A percentile compares a stretch with the other conserved stretches of the same genome.
Conservation (phyloP, 371 early-diverging fungal species). For the Mucor velutinosus region DNA sequence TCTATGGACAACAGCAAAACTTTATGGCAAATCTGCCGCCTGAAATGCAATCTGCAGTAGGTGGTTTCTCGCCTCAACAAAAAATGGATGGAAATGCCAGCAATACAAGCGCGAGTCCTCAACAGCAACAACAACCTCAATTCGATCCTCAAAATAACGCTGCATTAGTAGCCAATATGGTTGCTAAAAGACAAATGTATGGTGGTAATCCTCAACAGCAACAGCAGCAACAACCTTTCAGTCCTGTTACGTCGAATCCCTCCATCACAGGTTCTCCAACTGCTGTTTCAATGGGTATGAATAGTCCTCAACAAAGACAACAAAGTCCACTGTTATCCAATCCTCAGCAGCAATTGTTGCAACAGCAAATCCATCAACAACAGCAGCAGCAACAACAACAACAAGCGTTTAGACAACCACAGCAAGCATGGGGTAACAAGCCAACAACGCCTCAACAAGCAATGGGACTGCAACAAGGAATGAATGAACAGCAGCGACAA, state of each 20-base stretch:
- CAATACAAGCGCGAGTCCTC: constrained; percentile 14
- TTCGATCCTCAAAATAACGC: constrained; percentile 18
- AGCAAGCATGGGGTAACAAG: constrained; percentile 28
- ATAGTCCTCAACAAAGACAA: constrained; percentile 15
- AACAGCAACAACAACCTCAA: constrained; percentile 13
- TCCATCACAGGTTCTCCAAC: constrained; percentile 19
- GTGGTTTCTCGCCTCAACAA: constrained; percentile 10
- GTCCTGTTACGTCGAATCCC: constrained; percentile 4
- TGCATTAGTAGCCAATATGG: constrained; percentile 21
- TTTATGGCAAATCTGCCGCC: constrained; percentile 38
- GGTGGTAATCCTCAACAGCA: constrained; percentile 10
- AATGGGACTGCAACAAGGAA: constrained; percentile 28
- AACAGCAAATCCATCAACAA: constrained; percentile 1
- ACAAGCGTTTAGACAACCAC: constrained; percentile 9
- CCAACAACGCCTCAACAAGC: constrained; percentile 26
- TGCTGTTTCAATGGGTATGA: constrained; percentile 7
- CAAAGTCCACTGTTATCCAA: constrained; percentile 23
- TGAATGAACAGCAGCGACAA: constrained; percentile 34
- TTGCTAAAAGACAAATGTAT: constrained; percentile 29
- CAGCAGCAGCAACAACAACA: constrained; percentile 9
- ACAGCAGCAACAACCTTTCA: constrained; percentile 9
- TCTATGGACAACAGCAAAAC: constrained; percentile 27
- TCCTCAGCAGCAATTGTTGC: constrained; percentile 1
- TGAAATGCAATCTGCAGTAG: constrained; percentile 25
- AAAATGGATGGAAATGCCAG: constrained; percentile 8